Evolutionary conservation across 2,329 filamentous ascomycete genomes (phyloP).

Genomic region (Phialophora tarda): DNA sequence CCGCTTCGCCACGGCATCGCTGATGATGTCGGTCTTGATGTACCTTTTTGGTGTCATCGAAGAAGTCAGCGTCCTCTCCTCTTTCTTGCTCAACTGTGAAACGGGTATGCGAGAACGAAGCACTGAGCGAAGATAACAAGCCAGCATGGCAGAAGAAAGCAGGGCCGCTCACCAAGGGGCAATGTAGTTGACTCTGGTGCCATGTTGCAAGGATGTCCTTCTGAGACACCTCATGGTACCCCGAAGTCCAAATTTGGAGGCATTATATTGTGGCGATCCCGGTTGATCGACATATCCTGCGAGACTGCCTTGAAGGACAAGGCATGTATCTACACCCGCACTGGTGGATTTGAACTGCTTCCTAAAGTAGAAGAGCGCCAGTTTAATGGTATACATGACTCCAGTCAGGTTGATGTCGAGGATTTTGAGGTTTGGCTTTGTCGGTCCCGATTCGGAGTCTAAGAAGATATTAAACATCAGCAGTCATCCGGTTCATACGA

Average conservation of each 20-base stretch:
- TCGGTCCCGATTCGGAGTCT: not conserved
- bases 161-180: conserved; percentile 50
- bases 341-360: conserved; percentile 26
- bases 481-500: not conserved
- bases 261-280: conserved; percentile 48
- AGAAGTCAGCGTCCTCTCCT: not conserved
- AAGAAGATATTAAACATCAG: not conserved
- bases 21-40: not conserved
- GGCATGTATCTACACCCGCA: not conserved
- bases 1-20: not conserved
- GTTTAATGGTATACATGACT: conserved; percentile 46
- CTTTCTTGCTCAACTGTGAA: no score
- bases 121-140: no score
- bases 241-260: conserved; percentile 53
- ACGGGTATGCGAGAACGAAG: not conserved
- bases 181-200: conserved; percentile 56
- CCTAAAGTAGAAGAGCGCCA: conserved; percentile 47
- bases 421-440: conserved; percentile 42
- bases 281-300: not conserved
- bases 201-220: conserved; percentile 46
- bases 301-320: not conserved
- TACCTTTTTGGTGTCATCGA: not conserved
- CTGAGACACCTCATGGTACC: conserved; percentile 53
- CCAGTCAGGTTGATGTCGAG: conserved; percentile 45
- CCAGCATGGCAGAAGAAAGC: not conserved